Conservation (phyloP, 192 early-diverging fungal species). For the Podila epigama region DNA sequence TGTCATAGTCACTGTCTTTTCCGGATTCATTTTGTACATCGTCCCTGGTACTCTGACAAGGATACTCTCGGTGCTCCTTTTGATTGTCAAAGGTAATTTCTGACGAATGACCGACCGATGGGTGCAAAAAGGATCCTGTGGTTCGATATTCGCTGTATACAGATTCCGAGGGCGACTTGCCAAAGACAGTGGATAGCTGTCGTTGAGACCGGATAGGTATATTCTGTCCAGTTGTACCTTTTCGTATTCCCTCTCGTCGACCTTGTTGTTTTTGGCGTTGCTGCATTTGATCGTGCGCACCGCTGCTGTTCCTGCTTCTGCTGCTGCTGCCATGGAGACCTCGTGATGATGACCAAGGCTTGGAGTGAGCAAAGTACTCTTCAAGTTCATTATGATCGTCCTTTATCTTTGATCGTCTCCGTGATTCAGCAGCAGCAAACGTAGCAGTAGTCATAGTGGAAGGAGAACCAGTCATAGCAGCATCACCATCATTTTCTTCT, state of each 20-base stretch:
- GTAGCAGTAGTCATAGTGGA: too few species aligned
- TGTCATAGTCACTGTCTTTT: neutral
- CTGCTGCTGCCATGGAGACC: neutral
- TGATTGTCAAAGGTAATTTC: too few species aligned
- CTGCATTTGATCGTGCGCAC: neutral
- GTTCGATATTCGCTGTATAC: constrained; percentile 33
- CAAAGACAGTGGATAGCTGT: neutral
- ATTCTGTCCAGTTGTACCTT: neutral
- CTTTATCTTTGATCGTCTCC: constrained; percentile 7
- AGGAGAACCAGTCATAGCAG: too few species aligned
- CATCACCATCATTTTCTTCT: too few species aligned
- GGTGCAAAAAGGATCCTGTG: neutral
- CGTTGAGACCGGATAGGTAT: constrained; percentile 2
- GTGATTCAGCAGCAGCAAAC: neutral
- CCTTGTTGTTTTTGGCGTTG: too few species aligned
- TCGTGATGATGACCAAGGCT: too few species aligned
- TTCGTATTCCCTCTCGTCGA: too few species aligned
- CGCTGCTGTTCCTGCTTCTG: neutral
- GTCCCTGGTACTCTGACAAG: neutral
- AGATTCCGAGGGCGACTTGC: neutral
- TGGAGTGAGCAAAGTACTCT: constrained; percentile 43
- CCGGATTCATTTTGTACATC: neutral
- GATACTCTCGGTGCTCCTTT: neutral
- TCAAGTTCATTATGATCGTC: constrained; percentile 37
- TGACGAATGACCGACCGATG: too few species aligned